phyloP scores from a whole-genome alignment of 148 eudicot genomes.

The Camellia lanceoleosa region DNA sequence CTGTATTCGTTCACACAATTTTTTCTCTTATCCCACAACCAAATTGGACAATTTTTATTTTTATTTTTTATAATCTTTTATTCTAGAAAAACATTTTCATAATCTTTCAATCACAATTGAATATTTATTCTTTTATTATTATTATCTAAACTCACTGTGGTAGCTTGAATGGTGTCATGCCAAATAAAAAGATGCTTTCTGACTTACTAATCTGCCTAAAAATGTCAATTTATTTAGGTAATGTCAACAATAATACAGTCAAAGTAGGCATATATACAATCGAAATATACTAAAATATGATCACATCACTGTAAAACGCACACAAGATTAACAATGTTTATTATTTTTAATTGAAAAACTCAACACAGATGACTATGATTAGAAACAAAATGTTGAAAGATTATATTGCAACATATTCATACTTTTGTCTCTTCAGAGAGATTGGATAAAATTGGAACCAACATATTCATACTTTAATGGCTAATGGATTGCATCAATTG shows the following conservation, averaged over 20 bases:
- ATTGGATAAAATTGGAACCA: neutral
- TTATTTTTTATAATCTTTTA: neutral
- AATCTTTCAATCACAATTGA: neutral
- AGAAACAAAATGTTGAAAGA: too few species aligned
- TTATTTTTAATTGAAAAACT: neutral
- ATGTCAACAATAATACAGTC: constrained; percentile 9
- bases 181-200: neutral
- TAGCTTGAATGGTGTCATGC: neutral
- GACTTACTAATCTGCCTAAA: neutral
- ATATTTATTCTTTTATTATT: neutral
- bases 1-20: too few species aligned
- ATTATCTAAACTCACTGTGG: neutral
- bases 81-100: neutral
- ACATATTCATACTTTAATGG: neutral
- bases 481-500: neutral
- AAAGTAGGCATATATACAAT: neutral
- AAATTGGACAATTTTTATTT: too few species aligned
- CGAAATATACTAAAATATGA: neutral
- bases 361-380: constrained; percentile 4
- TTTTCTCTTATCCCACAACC: too few species aligned
- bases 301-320: neutral
- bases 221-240: neutral
- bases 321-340: neutral
- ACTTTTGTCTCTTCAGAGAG: too few species aligned
- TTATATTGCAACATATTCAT: too few species aligned